Percentiles rank a stretch among this genome's conserved stretches.
These are phyloP conservation scores for Taiozyma onychis DNA, from an alignment of 1,139 yeast genomes.

Conservation along the genomic window DNA sequence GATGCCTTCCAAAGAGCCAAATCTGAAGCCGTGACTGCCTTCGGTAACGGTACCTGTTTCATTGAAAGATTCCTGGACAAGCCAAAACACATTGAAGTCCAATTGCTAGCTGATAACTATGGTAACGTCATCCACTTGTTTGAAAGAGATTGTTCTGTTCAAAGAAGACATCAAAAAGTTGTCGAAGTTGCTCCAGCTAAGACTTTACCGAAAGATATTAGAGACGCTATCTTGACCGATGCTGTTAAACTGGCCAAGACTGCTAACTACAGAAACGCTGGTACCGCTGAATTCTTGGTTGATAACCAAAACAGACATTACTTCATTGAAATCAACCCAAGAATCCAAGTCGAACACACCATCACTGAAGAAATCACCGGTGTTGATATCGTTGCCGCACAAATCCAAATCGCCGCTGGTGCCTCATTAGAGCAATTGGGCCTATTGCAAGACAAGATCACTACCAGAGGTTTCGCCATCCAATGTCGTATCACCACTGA, in stretches of 20 bases:
- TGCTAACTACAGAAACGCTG: constrained; percentile 94
- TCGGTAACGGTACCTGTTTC: constrained; percentile 97
- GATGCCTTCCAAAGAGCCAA: constrained; percentile 95
- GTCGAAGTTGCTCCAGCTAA: constrained; percentile 99
- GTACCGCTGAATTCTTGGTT: constrained; percentile 97
- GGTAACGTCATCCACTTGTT: constrained; percentile 95
- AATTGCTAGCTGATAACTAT: constrained; percentile 85
- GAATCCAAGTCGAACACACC: constrained; percentile 98
- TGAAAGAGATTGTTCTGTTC: constrained; percentile 98
- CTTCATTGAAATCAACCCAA: constrained; percentile 96
- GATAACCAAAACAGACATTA: constrained; percentile 93
- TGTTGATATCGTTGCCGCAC: constrained; percentile 96
- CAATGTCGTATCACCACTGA: constrained; percentile 99
- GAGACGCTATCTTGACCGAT: constrained; percentile 89
- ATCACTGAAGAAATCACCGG: constrained; percentile 99
- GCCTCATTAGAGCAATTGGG: constrained; percentile 92
- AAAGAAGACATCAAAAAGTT: constrained; percentile 98
- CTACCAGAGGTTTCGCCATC: constrained; percentile 95
- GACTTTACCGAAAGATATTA: constrained; percentile 70
- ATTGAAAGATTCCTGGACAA: constrained; percentile 91
- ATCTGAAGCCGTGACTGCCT: constrained; percentile 90
- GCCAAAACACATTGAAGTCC: constrained; percentile 98
- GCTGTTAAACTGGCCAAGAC: constrained; percentile 88
- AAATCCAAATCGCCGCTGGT: constrained; percentile 98
- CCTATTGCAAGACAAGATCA: constrained; percentile 85